Percentiles rank a stretch among this genome's conserved stretches.
phyloP scores from a whole-genome alignment of 306 rosid genomes.

The Casuarina equisetifolia region DNA sequence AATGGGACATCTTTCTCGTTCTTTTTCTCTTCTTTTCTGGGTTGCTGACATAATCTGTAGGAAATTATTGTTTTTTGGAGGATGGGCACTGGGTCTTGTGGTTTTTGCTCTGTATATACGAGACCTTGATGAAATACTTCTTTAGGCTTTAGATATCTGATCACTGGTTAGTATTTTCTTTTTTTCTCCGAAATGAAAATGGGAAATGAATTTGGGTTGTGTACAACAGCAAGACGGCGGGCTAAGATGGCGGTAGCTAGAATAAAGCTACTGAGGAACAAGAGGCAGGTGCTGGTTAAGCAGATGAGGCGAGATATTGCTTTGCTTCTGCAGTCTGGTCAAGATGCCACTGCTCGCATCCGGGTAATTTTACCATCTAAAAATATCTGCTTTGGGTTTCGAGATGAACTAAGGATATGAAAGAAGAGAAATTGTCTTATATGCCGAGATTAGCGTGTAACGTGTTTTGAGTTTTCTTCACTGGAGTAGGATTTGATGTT shows the following conservation, averaged over 20 bases:
- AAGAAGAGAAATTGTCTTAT: background rate
- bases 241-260: slow-evolving; percentile 99
- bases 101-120: background rate
- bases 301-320: slow-evolving; percentile 99
- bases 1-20: slow-evolving; percentile 52
- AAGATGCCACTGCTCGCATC: slow-evolving; percentile 95
- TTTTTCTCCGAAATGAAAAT: background rate
- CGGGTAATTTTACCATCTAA: slow-evolving; percentile 51
- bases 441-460: too few relatives aligned
- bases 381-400: background rate
- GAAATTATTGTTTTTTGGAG: background rate
- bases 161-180: background rate
- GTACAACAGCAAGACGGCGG: slow-evolving; percentile 73
- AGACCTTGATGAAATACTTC: background rate
- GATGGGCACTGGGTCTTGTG: background rate
- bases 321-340: slow-evolving; percentile 83
- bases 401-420: background rate
- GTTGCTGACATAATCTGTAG: background rate
- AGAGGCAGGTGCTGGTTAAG: slow-evolving; percentile 84
- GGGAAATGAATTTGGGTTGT: slow-evolving; percentile 4
- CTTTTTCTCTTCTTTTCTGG: background rate
- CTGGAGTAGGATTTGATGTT: background rate
- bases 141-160: background rate
- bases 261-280: slow-evolving; percentile 90
- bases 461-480: too few relatives aligned